Percentiles rank a stretch among this genome's conserved stretches.
Conservation (phyloP, 148 eudicot genomes). For the Polygonum maritimum region DNA sequence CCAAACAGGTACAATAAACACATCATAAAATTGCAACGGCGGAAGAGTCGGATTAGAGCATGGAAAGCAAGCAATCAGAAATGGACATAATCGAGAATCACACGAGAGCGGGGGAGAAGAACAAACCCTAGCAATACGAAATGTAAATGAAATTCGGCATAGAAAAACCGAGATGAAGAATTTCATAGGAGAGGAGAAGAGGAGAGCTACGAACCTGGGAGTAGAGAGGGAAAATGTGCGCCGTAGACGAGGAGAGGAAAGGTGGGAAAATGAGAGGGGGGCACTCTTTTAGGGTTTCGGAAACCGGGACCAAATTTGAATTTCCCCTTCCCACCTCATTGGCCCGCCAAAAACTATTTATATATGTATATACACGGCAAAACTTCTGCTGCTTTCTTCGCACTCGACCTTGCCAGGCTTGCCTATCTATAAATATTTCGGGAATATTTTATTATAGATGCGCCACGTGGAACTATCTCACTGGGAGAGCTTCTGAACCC, state of each 20-base stretch:
- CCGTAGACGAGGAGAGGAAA: conserved; percentile 9
- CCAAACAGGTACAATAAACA: not conserved
- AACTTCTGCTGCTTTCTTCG: not conserved
- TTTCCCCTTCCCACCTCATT: conserved; percentile 8
- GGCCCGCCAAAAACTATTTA: conserved; percentile 2
- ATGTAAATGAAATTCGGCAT: not conserved
- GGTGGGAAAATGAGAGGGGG: conserved; percentile 2
- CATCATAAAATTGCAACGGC: not conserved
- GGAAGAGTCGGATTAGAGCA: not conserved
- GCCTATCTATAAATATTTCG: not conserved
- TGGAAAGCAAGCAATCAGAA: not conserved
- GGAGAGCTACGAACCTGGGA: not conserved
- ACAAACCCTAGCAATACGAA: not conserved
- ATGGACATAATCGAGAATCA: not conserved
- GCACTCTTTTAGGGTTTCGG: conserved; percentile 1
- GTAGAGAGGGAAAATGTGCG: conserved; percentile 7
- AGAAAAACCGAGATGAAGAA: not conserved
- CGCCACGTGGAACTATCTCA: not conserved
- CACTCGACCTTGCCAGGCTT: not conserved
- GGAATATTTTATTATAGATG: not conserved
- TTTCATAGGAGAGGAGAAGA: not conserved
- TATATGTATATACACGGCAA: not conserved
- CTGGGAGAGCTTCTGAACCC: not conserved
- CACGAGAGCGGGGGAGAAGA: not conserved
- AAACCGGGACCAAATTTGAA: conserved; percentile 5